These are phyloP conservation scores for Gossypium schwendimanii DNA, from an alignment of 441 rosid species.

Conservation along the genomic window DNA sequence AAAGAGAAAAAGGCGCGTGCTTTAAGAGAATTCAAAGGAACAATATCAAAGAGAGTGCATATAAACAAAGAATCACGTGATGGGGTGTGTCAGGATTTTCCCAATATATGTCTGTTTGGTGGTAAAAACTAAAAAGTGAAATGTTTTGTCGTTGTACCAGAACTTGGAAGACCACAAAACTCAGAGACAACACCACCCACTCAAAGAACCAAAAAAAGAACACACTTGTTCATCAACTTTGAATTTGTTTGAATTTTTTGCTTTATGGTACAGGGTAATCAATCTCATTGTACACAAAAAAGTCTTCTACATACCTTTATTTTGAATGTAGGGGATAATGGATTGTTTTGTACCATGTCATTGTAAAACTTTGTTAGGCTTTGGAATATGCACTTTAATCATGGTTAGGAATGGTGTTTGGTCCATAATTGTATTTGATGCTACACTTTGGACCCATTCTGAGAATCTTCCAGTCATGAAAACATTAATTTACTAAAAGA, in stretches of 20 bases:
- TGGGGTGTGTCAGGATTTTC: constrained; percentile 40
- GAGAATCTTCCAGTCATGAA: not conserved
- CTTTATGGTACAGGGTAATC: not conserved
- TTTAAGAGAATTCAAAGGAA: constrained; percentile 23
- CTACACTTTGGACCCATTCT: not conserved
- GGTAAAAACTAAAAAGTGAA: constrained; percentile 6
- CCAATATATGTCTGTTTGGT: not conserved
- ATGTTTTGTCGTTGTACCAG: constrained; percentile 7
- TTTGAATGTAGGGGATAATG: not conserved
- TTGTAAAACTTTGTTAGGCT: not conserved
- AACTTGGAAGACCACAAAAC: constrained; percentile 14
- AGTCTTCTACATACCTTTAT: not conserved
- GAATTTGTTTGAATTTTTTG: constrained; percentile 2
- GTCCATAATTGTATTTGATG: not conserved
- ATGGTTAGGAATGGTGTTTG: not conserved
- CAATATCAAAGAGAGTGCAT: constrained; percentile 9
- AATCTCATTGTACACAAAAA: not conserved
- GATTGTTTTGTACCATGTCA: not conserved
- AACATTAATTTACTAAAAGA: not conserved
- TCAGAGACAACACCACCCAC: not conserved
- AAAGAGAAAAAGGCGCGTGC: constrained; percentile 41
- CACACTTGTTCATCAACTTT: not conserved
- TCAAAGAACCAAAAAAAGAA: not conserved
- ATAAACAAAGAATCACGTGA: constrained; percentile 49
- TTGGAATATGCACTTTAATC: not conserved